Evolutionary conservation across 1,284 basidiomycete species (phyloP).

Genomic region (Ceratobasidium sp.): DNA sequence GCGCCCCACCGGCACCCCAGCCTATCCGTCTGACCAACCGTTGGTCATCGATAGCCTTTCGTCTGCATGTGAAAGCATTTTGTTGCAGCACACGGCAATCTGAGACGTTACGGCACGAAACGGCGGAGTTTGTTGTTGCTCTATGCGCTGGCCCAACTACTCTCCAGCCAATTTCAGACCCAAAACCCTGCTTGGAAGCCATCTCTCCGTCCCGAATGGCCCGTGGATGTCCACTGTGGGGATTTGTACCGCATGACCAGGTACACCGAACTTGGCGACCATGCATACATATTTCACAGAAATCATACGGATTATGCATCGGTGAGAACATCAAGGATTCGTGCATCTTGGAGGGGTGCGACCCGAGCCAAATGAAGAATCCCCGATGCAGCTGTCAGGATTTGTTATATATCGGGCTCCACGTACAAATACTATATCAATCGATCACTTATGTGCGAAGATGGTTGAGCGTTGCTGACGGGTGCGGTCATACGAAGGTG

Average conservation of each 20-base stretch:
- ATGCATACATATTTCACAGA: neutral
- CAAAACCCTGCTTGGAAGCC: neutral
- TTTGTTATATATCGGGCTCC: neutral
- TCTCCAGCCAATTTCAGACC: neutral
- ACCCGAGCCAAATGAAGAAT: neutral
- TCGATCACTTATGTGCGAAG: neutral
- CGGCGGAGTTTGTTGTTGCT: conserved; percentile 35
- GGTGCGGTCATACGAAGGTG: neutral
- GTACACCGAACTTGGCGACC: conserved; percentile 12
- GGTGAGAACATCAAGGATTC: neutral
- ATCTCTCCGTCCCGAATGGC: neutral
- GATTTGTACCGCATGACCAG: conserved; percentile 23
- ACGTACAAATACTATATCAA: neutral
- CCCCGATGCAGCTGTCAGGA: neutral
- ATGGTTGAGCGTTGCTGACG: neutral
- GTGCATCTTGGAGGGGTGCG: neutral
- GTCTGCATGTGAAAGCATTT: conserved; percentile 18
- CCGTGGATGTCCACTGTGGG: neutral
- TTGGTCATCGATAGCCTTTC: neutral
- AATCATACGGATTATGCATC: neutral
- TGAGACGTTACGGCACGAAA: conserved; percentile 26
- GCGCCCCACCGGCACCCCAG: neutral
- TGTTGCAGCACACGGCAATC: neutral
- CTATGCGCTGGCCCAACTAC: conserved; percentile 1
- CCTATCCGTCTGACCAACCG: neutral